Evolutionary conservation across 164 flowering plant genomes (phyloP), one percentile per base, ranked within the genome.

Genomic region (Piper longum): DNA sequence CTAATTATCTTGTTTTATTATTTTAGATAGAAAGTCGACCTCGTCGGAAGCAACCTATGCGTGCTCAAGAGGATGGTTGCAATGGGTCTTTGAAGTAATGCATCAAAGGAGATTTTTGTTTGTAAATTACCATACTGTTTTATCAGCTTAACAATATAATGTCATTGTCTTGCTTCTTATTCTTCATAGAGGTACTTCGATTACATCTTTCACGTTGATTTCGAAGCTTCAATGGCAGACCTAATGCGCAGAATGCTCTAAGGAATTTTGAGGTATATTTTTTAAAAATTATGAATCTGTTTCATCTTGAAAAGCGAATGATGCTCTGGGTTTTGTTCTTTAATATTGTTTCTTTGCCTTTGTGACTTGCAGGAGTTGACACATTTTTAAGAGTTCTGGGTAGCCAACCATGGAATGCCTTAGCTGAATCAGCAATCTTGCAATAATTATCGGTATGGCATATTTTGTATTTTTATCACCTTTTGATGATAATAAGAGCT

Each of bases 11-110:
- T 56, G 63, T 67, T 42, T 64, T 17, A 7, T 65, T n/a, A 44
- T 14, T 18, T 59, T 81, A 92, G 98, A 92, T 92, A 70, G 98
- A 92, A 78, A 92, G 98, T 57, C 89, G 96, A 11, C 98, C 98
- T 9, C 74, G 72, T 59, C 82, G 85, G 64, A 82, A 80, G 61
- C 80, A 74, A 52, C 84, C 87, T 7, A 43, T 85, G 68, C 79
- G 81, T 57, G 59, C 74, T 40, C 61, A 77, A 66, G 86, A 69
- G 65, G 88, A 77, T 11, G 65, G 63, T 73, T 77, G 56, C 19
- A 77, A 74, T 75, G 95, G 86, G 43, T 71, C 59, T 61, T 64
- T 66, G 51, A 88, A 78, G 96, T 87, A 77, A 73, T 11, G 17
- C 52, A 48, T 14, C 52, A 48, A 9, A 48, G 14, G 14, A 12